Evolutionary conservation across 306 rosid species (phyloP).

Genomic region (Cucurbita argyrosperma): DNA sequence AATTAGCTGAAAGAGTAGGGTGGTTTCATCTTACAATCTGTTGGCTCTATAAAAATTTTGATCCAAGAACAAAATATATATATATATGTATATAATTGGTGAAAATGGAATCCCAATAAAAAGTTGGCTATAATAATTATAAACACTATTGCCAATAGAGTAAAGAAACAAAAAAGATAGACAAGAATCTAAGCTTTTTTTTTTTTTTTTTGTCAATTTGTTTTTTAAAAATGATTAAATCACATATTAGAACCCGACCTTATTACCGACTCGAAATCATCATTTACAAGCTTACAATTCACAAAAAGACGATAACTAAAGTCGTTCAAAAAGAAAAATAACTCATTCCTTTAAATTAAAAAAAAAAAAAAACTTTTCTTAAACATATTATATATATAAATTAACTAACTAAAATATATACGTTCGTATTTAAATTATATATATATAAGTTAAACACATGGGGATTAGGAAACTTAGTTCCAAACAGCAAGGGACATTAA

Average conservation of each 20-base stretch:
- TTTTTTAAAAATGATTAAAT: not conserved
- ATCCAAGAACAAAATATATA: not conserved
- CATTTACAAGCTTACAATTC: not conserved
- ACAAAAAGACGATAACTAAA: not conserved
- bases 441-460: not conserved
- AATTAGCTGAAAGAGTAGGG: not conserved
- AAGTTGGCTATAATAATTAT: slow-evolving; percentile 1
- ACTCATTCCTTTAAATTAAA: not conserved
- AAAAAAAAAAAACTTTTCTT: too few relatives aligned
- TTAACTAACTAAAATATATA: not conserved
- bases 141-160: not conserved
- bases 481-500: not conserved
- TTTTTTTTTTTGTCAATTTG: not conserved
- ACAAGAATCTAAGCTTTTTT: not conserved
- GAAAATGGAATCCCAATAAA: slow-evolving; percentile 7
- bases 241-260: not conserved
- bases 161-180: slow-evolving; percentile 8
- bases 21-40: not conserved
- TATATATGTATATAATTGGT: too few relatives aligned
- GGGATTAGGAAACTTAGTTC: slow-evolving; percentile 3
- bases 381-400: not conserved
- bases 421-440: not conserved
- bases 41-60: not conserved
- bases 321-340: not conserved
- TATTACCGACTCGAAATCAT: not conserved